phyloP scores from a whole-genome alignment of 306 rosid genomes.

The Medicago arabica region DNA sequence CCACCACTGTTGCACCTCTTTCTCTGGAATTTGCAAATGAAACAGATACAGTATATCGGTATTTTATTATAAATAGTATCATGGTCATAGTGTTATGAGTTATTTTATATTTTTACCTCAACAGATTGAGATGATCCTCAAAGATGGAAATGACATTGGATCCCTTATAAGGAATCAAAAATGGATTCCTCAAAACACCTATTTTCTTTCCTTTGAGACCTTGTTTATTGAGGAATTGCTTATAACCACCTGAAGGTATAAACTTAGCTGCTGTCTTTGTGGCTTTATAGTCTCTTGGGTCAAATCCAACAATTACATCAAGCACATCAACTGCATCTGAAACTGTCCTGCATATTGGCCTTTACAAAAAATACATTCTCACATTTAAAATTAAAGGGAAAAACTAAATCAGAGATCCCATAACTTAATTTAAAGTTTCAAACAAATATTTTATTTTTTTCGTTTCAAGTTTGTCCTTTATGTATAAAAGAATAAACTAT shows the following conservation, averaged over 20 bases:
- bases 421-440: not conserved
- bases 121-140: slow-evolving; percentile 49
- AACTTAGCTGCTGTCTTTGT: slow-evolving; percentile 54
- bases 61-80: not conserved
- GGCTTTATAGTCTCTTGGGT: slow-evolving; percentile 59
- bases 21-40: slow-evolving; percentile 48
- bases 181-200: slow-evolving; percentile 65
- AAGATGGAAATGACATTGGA: slow-evolving; percentile 51
- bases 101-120: slow-evolving; percentile 46
- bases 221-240: slow-evolving; percentile 58
- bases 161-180: slow-evolving; percentile 44
- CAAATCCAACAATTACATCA: slow-evolving; percentile 71
- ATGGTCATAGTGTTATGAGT: not conserved
- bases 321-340: slow-evolving; percentile 79
- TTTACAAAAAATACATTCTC: slow-evolving; percentile 32
- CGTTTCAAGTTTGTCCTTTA: not conserved
- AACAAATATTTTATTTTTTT: too few relatives aligned
- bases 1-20: slow-evolving; percentile 68
- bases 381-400: not conserved
- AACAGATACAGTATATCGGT: not conserved
- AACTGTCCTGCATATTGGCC: slow-evolving; percentile 78
- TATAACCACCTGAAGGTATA: slow-evolving; percentile 64
- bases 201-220: slow-evolving; percentile 74
- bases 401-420: too few relatives aligned
- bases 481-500: not conserved